Evolutionary conservation across 495 filamentous ascomycete species (phyloP), one percentile per base, ranked within the genome.

Genomic region (Xylaria acuta): DNA sequence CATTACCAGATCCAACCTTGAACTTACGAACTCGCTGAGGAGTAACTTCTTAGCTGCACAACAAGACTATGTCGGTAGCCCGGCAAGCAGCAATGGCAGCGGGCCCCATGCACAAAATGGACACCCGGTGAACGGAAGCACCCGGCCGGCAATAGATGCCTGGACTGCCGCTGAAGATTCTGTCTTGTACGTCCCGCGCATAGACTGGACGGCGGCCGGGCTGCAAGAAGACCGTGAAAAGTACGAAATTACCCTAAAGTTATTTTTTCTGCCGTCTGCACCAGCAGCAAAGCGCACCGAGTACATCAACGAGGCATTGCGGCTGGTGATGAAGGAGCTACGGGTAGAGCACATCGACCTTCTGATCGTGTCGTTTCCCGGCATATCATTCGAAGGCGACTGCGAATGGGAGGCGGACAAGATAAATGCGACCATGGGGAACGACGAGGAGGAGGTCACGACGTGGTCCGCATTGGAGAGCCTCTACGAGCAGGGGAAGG

Each of bases 231-330:
- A 96, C 74, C 86, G 90, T 6, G 82, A 86, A 67, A 89, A 93
- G 74, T 97, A 98, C 84, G 93, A 97, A 81, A 97, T 97, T 78
- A 98, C 95, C 0, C 90, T 93, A 53, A 98, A 98, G 79, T 83
- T 98, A 27, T 98, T 98, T 87, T 97, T 95, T 80, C 86, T 97
- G 22, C 93, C 94, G 3, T 87, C 86, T 36, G 88, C 92, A 22
- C 85, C 90, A 14, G 83, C 88, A 0, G 84, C 83, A 34, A 82
- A 88, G 66, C 87, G 94, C 69, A 84, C 84, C 71, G 82, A 83
- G 68, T 90, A 97, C 80, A 92, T 92, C 20, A 79, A 85, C 49
- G 92, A 96, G 76, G 95, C 95, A 1, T 86, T 97, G 75, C 86
- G 89, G 72, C 80, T 95, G 7, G 94, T 98, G 32, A 84, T 91